Evolutionary conservation across 805 yeast species (phyloP).

Genomic region (Kodamaea restingae): DNA sequence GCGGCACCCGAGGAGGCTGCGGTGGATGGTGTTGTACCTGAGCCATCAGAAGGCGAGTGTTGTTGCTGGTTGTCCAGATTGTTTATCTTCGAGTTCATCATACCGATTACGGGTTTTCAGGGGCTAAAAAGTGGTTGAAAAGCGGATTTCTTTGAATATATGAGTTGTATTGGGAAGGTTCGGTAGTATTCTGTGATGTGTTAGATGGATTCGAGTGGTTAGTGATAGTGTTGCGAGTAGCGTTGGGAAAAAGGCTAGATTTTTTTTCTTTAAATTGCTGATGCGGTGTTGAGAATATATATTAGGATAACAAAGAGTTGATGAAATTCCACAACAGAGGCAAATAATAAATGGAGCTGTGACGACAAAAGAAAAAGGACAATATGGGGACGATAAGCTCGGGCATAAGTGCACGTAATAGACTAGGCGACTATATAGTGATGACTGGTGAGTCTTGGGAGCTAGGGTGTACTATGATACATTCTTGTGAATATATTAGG

Average conservation of each 20-base stretch:
- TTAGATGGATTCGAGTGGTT: not conserved
- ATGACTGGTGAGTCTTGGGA: not conserved
- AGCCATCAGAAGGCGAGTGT: not conserved
- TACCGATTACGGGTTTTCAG: not conserved
- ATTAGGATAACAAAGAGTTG: slow-evolving; percentile 7
- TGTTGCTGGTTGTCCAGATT: slow-evolving; percentile 8
- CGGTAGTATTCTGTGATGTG: not conserved
- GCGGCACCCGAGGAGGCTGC: slow-evolving; percentile 17
- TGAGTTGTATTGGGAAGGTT: not conserved
- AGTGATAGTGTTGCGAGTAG: slow-evolving; percentile 3
- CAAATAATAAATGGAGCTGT: slow-evolving; percentile 8
- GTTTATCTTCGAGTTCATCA: slow-evolving; percentile 10
- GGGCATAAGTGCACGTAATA: no score
- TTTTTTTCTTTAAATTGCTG: slow-evolving; percentile 4
- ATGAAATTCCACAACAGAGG: slow-evolving; percentile 12
- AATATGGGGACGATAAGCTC: no score
- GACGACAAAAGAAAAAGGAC: slow-evolving; percentile 8
- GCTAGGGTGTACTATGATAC: not conserved
- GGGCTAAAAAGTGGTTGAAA: not conserved
- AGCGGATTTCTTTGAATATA: not conserved
- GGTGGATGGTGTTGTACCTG: not conserved
- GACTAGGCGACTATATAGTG: no score
- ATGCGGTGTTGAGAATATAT: slow-evolving; percentile 6
- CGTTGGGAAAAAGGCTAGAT: slow-evolving; percentile 5
- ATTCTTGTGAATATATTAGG: no score